Base-by-base conservation (phyloP, 257 asterid genomes). In the Coffea canephora region DNA sequence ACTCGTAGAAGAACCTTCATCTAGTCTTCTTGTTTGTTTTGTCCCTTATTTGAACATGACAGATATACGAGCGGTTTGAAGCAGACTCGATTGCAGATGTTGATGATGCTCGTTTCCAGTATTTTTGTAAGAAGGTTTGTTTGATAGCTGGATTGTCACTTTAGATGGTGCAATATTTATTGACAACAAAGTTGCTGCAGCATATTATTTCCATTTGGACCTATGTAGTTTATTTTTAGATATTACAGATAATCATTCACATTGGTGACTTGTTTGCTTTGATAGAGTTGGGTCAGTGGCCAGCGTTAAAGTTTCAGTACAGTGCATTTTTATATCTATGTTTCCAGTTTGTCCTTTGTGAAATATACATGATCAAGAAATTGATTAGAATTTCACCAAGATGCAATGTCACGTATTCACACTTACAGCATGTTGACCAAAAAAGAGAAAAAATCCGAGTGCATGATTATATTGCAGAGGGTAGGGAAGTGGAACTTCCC, bases 51-150 rank as follows among this genome's bases (percentile, higher is more conserved):
- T 39, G 31, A 45, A 77, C 61, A 68, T 81, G 82, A 78, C 92
- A 95, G 98, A 87, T 91, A 78, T 91, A 89, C 78, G 94, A 91
- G 86, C 98, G 97, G 62, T 88, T 90, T 86, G 92, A 93, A 74
- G 80, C 83, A 66, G 86, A 88, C 52, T 90, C 96, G 45, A 86
- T 89, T 78, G 87, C 79, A 55, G 97, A 86, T 77, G 97, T 87
- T 82, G 96, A 91, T 81, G 91, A 89, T 84, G 91, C 87, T 45
- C 97, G 98, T 78, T 89, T 95, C 74, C 89, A 89, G 59, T 91
- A 91, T 84, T 95, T 95, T 52, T 82, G 91, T 71, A 87, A 89
- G 72, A 90, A 95, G 98, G 98, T 95, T 48, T 55, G 85, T 83
- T 52, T 69, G 55, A 48, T 36, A 50, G 73, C n/a, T 80, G 54